Conservation (phyloP, 2,329 filamentous ascomycete species). For the Xenoacremonium recifei region DNA sequence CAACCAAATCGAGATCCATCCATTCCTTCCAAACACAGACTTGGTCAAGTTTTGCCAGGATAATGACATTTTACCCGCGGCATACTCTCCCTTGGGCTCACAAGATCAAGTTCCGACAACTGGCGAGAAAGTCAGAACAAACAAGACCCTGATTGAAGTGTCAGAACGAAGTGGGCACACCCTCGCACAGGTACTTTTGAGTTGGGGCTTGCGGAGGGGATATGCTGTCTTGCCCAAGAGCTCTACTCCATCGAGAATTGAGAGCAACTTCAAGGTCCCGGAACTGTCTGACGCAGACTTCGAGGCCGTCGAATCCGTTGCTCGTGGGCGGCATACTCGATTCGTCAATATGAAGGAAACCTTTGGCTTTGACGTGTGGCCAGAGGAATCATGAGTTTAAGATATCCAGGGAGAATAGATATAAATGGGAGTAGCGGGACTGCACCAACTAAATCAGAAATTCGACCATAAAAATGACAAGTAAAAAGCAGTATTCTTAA, state of each 20-base stretch:
- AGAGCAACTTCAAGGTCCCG: slow-evolving; percentile 26
- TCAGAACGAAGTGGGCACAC: slow-evolving; percentile 51
- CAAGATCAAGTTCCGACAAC: slow-evolving; percentile 34
- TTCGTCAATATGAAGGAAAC: slow-evolving; percentile 84
- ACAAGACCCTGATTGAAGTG: slow-evolving; percentile 44
- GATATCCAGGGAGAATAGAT: too few species aligned
- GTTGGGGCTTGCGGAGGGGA: slow-evolving; percentile 63
- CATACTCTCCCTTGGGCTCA: slow-evolving; percentile 63
- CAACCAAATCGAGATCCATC: slow-evolving; percentile 52
- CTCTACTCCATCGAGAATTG: slow-evolving; percentile 63
- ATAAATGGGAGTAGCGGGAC: too few species aligned
- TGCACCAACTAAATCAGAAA: too few species aligned
- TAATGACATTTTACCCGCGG: slow-evolving; percentile 49
- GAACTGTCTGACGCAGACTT: slow-evolving; percentile 54
- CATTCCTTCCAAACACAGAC: slow-evolving; percentile 45
- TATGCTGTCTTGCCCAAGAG: slow-evolving; percentile 71
- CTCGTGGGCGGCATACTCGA: slow-evolving; percentile 61
- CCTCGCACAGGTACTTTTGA: slow-evolving; percentile 51
- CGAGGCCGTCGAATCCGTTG: slow-evolving; percentile 34
- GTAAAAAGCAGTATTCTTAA: too few species aligned
- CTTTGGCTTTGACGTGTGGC: slow-evolving; percentile 72
- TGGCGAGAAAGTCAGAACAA: slow-evolving; percentile 29
- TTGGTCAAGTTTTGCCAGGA: slow-evolving; percentile 53
- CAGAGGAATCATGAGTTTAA: slow-evolving; percentile 58
- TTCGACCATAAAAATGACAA: too few species aligned